Conservation (phyloP, 768 basidiomycete genomes). For the Tylopilus intermedius region DNA sequence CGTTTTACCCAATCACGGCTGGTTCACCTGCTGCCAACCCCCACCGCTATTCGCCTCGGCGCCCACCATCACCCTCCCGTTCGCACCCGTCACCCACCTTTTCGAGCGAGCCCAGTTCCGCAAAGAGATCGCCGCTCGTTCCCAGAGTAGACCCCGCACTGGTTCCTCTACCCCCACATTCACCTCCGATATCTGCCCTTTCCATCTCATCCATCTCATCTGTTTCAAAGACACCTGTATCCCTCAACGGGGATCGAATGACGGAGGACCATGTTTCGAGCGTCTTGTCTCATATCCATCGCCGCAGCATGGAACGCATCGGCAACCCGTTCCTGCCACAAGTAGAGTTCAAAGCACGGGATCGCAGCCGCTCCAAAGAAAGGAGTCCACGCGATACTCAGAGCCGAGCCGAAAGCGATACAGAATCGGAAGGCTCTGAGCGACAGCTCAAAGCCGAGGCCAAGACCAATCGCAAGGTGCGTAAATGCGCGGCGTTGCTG, state of each 20-base stretch:
- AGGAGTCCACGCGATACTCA: slow-evolving; percentile 4
- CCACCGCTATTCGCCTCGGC: slow-evolving; percentile 44
- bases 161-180: slow-evolving; percentile 62
- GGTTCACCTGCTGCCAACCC: slow-evolving; percentile 53
- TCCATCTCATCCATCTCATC: slow-evolving; percentile 80
- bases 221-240: slow-evolving; percentile 48
- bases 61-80: slow-evolving; percentile 33
- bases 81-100: slow-evolving; percentile 23
- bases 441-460: slow-evolving; percentile 64
- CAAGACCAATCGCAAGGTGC: slow-evolving; percentile 83
- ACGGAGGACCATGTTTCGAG: slow-evolving; percentile 37
- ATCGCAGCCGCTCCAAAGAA: slow-evolving; percentile 22
- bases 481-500: neutral
- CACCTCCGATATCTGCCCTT: slow-evolving; percentile 65
- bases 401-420: slow-evolving; percentile 31
- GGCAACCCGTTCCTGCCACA: slow-evolving; percentile 12
- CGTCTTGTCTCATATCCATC: slow-evolving; percentile 40
- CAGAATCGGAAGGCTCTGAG: slow-evolving; percentile 35
- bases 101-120: slow-evolving; percentile 21
- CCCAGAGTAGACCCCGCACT: slow-evolving; percentile 49
- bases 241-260: slow-evolving; percentile 35
- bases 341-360: slow-evolving; percentile 12
- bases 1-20: slow-evolving; percentile 56
- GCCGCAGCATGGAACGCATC: slow-evolving; percentile 29
- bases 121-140: slow-evolving; percentile 11